phyloP scores from a whole-genome alignment of 2,329 filamentous ascomycete genomes.

The Stemphylium beticola region DNA sequence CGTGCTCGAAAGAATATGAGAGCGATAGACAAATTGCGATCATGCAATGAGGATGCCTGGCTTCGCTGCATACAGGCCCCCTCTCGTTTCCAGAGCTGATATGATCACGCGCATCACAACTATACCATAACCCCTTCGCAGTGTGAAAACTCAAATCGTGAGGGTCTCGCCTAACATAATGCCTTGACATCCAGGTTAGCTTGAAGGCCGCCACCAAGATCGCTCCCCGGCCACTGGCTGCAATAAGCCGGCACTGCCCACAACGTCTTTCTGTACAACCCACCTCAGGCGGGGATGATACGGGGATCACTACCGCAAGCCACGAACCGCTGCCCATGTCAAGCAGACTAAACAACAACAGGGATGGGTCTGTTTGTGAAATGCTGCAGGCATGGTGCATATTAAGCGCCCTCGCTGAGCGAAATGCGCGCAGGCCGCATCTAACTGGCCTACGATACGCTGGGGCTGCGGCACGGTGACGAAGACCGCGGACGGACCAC shows the following conservation, averaged over 20 bases:
- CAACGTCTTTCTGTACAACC: slow-evolving; percentile 29
- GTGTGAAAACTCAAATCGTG: neutral
- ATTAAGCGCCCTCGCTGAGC: slow-evolving; percentile 17
- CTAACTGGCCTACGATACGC: slow-evolving; percentile 32
- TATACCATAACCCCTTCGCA: neutral
- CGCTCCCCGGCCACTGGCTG: slow-evolving; percentile 18
- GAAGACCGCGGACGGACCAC: slow-evolving; percentile 22
- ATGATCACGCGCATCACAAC: slow-evolving; percentile 9
- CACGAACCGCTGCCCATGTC: slow-evolving; percentile 17
- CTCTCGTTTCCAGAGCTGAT: slow-evolving; percentile 7
- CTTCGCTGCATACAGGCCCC: slow-evolving; percentile 10
- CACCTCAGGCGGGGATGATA: slow-evolving; percentile 22
- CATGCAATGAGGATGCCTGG: slow-evolving; percentile 15
- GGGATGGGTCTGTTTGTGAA: slow-evolving; percentile 23
- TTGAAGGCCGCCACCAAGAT: slow-evolving; percentile 14
- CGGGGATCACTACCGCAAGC: slow-evolving; percentile 24
- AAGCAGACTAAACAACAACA: slow-evolving; percentile 16
- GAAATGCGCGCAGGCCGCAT: slow-evolving; percentile 16
- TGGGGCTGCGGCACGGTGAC: slow-evolving; percentile 30
- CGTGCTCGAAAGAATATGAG: slow-evolving; percentile 6
- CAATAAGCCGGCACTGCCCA: slow-evolving; percentile 23
- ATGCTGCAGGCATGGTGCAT: slow-evolving; percentile 14
- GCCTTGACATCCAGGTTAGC: slow-evolving; percentile 4
- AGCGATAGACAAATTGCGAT: slow-evolving; percentile 17
- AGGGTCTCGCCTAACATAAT: neutral